phyloP scores from a whole-genome alignment of 2,329 filamentous ascomycete species.

The Phaeophleospora eucalypticola region DNA sequence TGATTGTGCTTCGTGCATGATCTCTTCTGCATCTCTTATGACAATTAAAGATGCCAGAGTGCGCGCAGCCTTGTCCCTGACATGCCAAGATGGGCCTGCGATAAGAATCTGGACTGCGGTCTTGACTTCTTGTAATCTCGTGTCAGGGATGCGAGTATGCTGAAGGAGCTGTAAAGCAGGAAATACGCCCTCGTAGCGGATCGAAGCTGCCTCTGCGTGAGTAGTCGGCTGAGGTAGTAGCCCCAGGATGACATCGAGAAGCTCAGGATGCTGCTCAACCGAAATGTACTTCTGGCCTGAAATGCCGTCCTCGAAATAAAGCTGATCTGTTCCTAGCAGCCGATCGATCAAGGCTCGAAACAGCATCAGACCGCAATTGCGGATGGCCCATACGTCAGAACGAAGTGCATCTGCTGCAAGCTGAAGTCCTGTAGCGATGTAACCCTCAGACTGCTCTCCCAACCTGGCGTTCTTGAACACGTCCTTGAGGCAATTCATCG shows the following conservation, averaged over 20 bases:
- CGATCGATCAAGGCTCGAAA: constrained; percentile 79
- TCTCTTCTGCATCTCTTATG: background rate
- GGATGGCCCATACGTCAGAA: constrained; percentile 85
- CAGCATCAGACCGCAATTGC: constrained; percentile 87
- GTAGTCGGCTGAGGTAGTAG: constrained; percentile 45
- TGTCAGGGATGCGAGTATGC: constrained; percentile 62
- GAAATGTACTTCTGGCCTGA: constrained; percentile 54
- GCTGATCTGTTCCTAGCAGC: constrained; percentile 68
- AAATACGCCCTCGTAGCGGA: constrained; percentile 64
- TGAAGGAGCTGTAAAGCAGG: constrained; percentile 78
- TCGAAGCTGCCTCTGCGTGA: constrained; percentile 5
- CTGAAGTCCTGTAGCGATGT: constrained; percentile 68
- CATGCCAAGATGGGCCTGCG: constrained; percentile 70
- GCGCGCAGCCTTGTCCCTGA: constrained; percentile 74
- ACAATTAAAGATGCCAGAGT: constrained; percentile 50
- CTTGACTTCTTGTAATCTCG: constrained; percentile 53
- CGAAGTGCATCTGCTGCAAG: constrained; percentile 77
- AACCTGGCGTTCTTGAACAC: constrained; percentile 82
- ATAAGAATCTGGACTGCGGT: constrained; percentile 59
- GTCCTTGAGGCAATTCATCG: constrained; percentile 88
- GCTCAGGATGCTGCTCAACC: constrained; percentile 63
- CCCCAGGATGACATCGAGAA: constrained; percentile 60
- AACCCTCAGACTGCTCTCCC: constrained; percentile 65
- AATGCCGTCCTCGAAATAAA: constrained; percentile 54
- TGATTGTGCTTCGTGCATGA: background rate